Evolutionary conservation across 192 early-diverging fungal genomes (phyloP), one percentile per base, ranked within the genome.

Genomic region (Umbelopsis sp.): DNA sequence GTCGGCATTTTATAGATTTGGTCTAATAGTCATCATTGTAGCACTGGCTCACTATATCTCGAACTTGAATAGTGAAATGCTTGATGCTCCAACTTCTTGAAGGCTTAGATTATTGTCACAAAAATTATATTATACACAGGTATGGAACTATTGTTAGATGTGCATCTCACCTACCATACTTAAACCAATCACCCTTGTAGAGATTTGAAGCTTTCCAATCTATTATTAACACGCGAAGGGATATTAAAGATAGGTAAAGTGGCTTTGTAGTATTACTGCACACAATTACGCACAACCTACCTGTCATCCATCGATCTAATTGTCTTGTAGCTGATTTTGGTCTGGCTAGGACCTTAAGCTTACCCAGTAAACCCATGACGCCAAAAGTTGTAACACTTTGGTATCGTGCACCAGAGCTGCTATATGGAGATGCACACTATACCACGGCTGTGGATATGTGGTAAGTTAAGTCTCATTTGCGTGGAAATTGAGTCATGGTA

Each of bases 371-470:
- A 34, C 88, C 91, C 8, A 91, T 95, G 91, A 95, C 93, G 4
- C 94, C 92, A 0, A 85, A 86, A 29, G 93, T 95, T 9, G 92
- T 94, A 2, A 95, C 94, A 3, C 76, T 95, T 7, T 95, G 94
- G 94, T 95, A 95, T 76, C 86, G 94, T 7, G 83, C 91, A 8
- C 94, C 94, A 2, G 93, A 95, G 78, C 79, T 95, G 0, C 74
- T 95, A 2, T 80, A 93, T 49, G 94, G 94, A 9, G 85, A 87
- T 11, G 83, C 82, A n/a, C 78, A 77, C 29, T 95, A 95, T 77
- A 87, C 90, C 10, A 83, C 81, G 1, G 89, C 93, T 3, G 81
- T 93, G 2, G 94, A 95, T 76, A 83, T 95, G 81, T 95, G 94
- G 94, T 86, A 73, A 66, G 70, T 69, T 41, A 21, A 21, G 34